Base-by-base conservation (phyloP, 805 yeast genomes). In the Metschnikowia lachancei region DNA sequence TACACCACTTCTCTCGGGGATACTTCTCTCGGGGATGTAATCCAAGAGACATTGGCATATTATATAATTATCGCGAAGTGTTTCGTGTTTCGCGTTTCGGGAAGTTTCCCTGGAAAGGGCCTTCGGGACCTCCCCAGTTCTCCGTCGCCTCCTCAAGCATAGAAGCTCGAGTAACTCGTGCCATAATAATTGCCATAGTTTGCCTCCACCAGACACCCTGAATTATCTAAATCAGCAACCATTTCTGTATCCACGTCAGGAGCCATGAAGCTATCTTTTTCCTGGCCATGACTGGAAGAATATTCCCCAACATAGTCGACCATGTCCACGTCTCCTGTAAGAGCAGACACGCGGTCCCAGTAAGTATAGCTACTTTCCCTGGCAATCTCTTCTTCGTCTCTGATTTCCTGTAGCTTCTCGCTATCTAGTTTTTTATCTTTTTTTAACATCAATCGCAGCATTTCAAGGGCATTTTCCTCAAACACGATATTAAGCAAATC, bases 311-410 rank as follows among this genome's bases (percentile, higher is more conserved):
- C 18, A 35, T 29, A 33, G 6, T 35, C 48, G 10, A 46, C 53
- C 53, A 49, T 41, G 18, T 46, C 48, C 12, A 56, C 38, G 44
- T 67, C 72, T 16, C 39, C 42, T n/a, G 59, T 59, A 12, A 61
- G 40, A 7, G 43, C 22, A 7, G 57, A 46, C 11, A 67, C 45
- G 8, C 54, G 61, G 43, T 67, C 73, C 74, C 75, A 70, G 52
- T 70, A 70, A 36, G 57, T 58, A 47, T 70, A 70, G 43, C 57
- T 55, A 19, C 64, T 50, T 35, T 63, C 65, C n/a, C 54, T 49
- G 36, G 46, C 54, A 9, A 42, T 43, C 2, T 52, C 48, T 34
- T 43, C 52, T 31, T 50, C 49, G 30, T 57, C 58, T 24, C 51
- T 44, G 24, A 47, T 55, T 48, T 39, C 53, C 38, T 47, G 50